Base-by-base conservation (phyloP, 176 grass and related monocot species). In the Bolboschoenus planiculmis region DNA sequence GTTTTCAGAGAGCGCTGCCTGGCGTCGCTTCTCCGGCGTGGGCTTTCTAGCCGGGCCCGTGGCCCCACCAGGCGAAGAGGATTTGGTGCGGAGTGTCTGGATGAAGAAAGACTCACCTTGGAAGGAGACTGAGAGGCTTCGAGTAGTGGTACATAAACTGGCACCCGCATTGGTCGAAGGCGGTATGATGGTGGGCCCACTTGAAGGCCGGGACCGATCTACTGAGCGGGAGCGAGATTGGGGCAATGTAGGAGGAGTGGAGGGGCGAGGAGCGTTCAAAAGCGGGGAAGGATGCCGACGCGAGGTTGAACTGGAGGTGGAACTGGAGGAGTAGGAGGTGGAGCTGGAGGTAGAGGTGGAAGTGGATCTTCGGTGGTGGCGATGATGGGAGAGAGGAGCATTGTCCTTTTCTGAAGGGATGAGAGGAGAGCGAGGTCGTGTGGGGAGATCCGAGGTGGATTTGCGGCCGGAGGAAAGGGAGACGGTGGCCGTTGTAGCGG, bases 71-170 rank as follows among this genome's bases (percentile, higher is more conserved):
- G 81, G 81, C 70, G 92, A 81, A n/a, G 85, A 56, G 11, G 87
- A 80, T 70, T 88, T 90, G 30, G 90, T 89, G 29, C 87, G 89
- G 59, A 83, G 87, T 56, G 92, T 93, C 83, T 93, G 88, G 86
- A 93, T 95, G 87, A 93, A 99, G 82, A 99, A 99, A 21, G 96
- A 95, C 71, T 87, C 96, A 47, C 96, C 96, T 83, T 99, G 96
- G 79, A 99, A 99, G 21, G 96, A 99, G 78, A 99, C 92, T 11
- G 92, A 95, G 14, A 99, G 87, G 84, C 96, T 99, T 83, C 92
- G 85, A 54, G 92, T 95, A 75, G 89, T 95, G 85, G 90, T 95
- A 88, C 92, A 21, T 81, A 88, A 4, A 77, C 81, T 1, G 71
- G 24, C 1, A 80, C 59, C 0, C 10, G 53, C 4, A 60, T 82